phyloP scores from a whole-genome alignment of 2,329 filamentous ascomycete species.

The Thielaviopsis cerberus region DNA sequence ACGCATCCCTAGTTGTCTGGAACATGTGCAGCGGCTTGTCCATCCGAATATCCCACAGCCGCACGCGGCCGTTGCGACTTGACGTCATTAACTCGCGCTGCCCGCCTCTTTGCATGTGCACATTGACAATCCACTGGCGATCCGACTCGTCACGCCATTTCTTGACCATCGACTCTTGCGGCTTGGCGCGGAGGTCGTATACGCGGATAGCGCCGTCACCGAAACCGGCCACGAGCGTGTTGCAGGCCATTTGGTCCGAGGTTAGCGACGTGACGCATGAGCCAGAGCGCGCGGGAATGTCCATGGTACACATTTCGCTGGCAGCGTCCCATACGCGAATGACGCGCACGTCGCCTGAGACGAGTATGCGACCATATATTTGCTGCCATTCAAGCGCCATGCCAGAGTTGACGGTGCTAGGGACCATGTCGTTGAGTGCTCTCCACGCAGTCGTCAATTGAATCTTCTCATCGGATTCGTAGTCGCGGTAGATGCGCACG shows the following conservation, averaged over 20 bases:
- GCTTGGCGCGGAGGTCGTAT: conserved; percentile 72
- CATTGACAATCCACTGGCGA: conserved; percentile 83
- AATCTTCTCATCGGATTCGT: conserved; percentile 57
- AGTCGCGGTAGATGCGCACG: conserved; percentile 80
- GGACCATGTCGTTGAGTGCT: conserved; percentile 80
- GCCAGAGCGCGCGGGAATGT: conserved; percentile 84
- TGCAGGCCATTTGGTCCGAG: conserved; percentile 92
- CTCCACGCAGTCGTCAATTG: conserved; percentile 83
- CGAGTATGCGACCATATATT: conserved; percentile 84
- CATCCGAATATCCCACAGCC: conserved; percentile 89
- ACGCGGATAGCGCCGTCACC: conserved; percentile 87
- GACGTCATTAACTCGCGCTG: conserved; percentile 80
- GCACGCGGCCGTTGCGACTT: conserved; percentile 81
- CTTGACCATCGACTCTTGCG: conserved; percentile 81
- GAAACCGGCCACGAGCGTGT: conserved; percentile 89
- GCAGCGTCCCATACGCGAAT: conserved; percentile 94
- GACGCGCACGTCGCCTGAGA: conserved; percentile 86
- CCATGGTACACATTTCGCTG: conserved; percentile 77
- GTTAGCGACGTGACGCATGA: conserved; percentile 92
- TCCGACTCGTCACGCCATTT: conserved; percentile 83
- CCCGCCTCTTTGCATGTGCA: conserved; percentile 91
- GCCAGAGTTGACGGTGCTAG: conserved; percentile 82
- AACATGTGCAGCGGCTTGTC: conserved; percentile 58
- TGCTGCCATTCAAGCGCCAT: conserved; percentile 99
- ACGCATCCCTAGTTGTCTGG: conserved; percentile 54